Percentiles rank a stretch among this genome's conserved stretches.
Conservation (phyloP, 176 grass and related monocot genomes). For the Avena insularis region DNA sequence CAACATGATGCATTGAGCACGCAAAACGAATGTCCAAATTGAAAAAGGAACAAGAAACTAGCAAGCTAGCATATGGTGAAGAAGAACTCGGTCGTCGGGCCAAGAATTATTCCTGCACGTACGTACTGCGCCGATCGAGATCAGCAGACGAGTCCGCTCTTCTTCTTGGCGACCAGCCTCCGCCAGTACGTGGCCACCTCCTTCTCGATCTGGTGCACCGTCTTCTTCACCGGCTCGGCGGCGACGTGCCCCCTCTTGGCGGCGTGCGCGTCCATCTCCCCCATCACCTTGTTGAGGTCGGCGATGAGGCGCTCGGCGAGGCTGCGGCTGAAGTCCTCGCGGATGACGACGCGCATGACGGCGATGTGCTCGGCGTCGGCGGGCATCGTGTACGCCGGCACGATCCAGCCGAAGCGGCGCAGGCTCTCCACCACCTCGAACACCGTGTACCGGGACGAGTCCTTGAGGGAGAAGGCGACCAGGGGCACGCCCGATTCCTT, state of each 20-base stretch:
- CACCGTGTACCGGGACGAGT: slow-evolving; percentile 61
- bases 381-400: slow-evolving; percentile 85
- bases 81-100: neutral
- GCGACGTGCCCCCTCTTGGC: slow-evolving; percentile 4
- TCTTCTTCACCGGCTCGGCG: slow-evolving; percentile 46
- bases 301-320: slow-evolving; percentile 72
- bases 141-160: slow-evolving; percentile 64
- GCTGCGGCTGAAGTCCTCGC: slow-evolving; percentile 79
- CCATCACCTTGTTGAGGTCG: slow-evolving; percentile 59
- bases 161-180: slow-evolving; percentile 72
- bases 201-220: slow-evolving; percentile 54
- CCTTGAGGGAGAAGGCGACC: slow-evolving; percentile 75
- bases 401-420: slow-evolving; percentile 82
- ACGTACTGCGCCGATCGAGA: neutral
- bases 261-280: slow-evolving; percentile 70
- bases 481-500: slow-evolving; percentile 77
- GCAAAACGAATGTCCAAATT: neutral
- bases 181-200: slow-evolving; percentile 68
- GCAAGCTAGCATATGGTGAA: neutral
- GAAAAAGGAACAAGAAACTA: neutral
- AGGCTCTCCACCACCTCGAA: slow-evolving; percentile 78
- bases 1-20: neutral
- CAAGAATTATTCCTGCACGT: slow-evolving; percentile 24
- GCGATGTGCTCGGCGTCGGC: slow-evolving; percentile 67
- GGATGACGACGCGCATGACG: slow-evolving; percentile 75